phyloP scores from a whole-genome alignment of 495 filamentous ascomycete species.

The Xylaria sp. region DNA sequence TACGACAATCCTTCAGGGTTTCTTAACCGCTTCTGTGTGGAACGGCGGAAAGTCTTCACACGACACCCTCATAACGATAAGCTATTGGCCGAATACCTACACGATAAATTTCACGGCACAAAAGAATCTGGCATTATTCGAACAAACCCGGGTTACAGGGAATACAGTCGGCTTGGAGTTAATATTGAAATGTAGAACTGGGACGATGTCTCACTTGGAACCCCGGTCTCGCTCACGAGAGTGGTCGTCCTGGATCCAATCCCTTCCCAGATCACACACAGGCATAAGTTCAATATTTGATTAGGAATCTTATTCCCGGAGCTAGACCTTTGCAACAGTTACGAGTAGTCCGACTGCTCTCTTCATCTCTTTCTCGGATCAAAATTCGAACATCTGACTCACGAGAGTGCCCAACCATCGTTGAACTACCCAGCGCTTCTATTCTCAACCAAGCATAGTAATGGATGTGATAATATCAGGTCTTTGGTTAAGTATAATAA shows the following conservation, averaged over 20 bases:
- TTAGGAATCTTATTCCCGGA: neutral
- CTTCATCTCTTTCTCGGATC: neutral
- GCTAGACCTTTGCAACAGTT: neutral
- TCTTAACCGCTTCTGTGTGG: no score
- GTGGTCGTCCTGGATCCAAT: neutral
- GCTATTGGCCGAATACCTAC: neutral
- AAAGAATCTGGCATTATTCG: neutral
- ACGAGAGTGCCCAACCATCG: no score
- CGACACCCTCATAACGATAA: neutral
- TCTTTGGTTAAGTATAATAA: neutral
- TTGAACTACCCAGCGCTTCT: conserved; percentile 4
- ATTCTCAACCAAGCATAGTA: neutral
- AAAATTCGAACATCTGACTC: neutral
- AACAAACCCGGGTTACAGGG: neutral
- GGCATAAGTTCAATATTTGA: neutral
- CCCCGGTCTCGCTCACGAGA: neutral
- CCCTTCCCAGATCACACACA: neutral
- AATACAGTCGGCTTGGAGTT: neutral
- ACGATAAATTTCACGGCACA: neutral
- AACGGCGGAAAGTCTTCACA: neutral
- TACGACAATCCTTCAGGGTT: neutral
- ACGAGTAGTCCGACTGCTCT: neutral
- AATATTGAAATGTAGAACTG: neutral
- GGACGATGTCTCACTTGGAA: neutral
- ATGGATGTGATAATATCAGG: neutral